Base-by-base conservation (phyloP, 768 basidiomycete genomes). In the Suillus cothurnatus region DNA sequence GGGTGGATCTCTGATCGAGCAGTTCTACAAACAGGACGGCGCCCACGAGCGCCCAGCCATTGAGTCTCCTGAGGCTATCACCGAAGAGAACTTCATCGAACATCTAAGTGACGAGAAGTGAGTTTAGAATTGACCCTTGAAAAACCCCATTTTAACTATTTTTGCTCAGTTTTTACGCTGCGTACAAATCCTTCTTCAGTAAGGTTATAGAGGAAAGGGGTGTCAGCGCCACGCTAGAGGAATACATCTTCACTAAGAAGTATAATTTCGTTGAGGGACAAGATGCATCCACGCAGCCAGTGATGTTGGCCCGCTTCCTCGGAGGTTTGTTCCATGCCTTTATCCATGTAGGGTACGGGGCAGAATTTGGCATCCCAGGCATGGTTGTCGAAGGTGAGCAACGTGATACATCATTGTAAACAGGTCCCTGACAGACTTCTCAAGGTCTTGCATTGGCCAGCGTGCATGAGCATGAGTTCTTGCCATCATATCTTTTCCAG, bases 321-420 rank as follows among this genome's bases (percentile, higher is more conserved):
- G 75, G 80, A 0, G 86, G 83, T 0, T 67, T 90, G 26, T 5
- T 90, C 2, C 91, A 92, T 67, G 82, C 89, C 0, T 53, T 89
- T 61, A 90, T 91, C 50, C 87, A 90, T 68, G 69, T 77, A 11
- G 89, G 87, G 3, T 83, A 86, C 67, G 90, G 89, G 0, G 65
- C 80, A 4, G 91, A 91, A 73, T 90, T 91, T 66, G 82, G 82
- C 9, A 58, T 91, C 45, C 84, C 82, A 17, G 90, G 89, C 1
- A 79, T 89, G 71, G 69, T 87, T 0, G 83, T 82, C 6, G 89
- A 92, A 81, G 90, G 89, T 88, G 23, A 8, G 65, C 49, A 28
- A 11, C n/a, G 3, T 39, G 26, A 38, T 5, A 11, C 41, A n/a
- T 19, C 11, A 12, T 12, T 14, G 1, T n/a, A 21, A 34, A 15